Conservation (phyloP, 306 rosid genomes). For the Vigna angularis region DNA sequence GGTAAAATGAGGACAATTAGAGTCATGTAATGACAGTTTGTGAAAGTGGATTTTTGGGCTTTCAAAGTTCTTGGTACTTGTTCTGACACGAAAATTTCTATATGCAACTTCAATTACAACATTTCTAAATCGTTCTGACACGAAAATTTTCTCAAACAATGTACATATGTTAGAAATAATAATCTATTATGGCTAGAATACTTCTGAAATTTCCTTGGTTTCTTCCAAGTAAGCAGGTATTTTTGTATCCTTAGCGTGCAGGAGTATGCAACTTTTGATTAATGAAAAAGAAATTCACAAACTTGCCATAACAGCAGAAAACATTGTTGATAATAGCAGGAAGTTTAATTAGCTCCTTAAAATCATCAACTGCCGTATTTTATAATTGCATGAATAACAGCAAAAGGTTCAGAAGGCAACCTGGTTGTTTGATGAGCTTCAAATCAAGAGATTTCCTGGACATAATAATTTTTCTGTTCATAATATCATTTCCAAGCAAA, state of each 20-base stretch:
- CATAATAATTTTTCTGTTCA: constrained; percentile 48
- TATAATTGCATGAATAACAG: constrained; percentile 17
- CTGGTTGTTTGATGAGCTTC: constrained; percentile 57
- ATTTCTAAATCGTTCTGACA: background rate
- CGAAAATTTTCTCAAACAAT: constrained; percentile 13
- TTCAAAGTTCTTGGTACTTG: background rate
- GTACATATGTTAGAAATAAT: background rate
- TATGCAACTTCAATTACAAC: background rate
- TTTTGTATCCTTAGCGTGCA: constrained; percentile 32
- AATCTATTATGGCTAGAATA: background rate
- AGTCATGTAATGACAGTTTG: background rate
- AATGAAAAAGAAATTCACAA: background rate
- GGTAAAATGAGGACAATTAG: background rate
- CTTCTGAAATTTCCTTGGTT: background rate
- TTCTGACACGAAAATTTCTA: background rate
- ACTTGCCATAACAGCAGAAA: background rate
- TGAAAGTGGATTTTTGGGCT: constrained; percentile 5
- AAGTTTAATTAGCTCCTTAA: constrained; percentile 11
- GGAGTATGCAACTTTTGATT: constrained; percentile 8
- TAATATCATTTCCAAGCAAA: constrained; percentile 47
- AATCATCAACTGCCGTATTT: constrained; percentile 12
- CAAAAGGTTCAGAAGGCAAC: constrained; percentile 43
- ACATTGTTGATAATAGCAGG: background rate
- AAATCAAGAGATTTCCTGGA: constrained; percentile 56
- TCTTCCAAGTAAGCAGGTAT: constrained; percentile 33